phyloP scores from a whole-genome alignment of 257 asterid genomes.

The Solanum virginianum region DNA sequence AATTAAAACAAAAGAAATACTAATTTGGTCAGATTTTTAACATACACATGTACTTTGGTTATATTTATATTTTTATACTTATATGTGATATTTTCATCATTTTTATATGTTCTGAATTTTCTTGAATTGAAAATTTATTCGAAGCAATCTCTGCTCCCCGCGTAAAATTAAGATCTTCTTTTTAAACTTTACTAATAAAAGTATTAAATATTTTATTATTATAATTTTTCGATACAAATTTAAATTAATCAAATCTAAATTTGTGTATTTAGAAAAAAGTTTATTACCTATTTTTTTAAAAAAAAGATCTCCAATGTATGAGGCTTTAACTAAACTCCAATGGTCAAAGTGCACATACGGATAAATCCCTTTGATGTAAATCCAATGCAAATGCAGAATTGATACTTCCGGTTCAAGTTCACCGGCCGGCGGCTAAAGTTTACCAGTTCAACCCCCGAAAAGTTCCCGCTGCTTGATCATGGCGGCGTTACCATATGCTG shows the following conservation, averaged over 20 bases:
- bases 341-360: background rate
- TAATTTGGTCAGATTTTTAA: no score
- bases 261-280: background rate
- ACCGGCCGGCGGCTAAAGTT: background rate
- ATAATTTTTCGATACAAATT: background rate
- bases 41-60: no score
- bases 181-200: no score
- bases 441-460: background rate
- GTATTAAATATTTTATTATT: background rate
- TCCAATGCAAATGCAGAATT: background rate
- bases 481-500: constrained; percentile 44
- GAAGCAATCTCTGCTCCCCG: no score
- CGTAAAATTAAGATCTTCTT: no score
- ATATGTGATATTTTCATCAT: no score
- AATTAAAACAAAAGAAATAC: no score
- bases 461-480: background rate
- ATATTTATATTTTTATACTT: no score
- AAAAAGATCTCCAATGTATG: background rate
- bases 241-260: background rate
- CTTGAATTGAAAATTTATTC: no score
- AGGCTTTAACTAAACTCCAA: background rate
- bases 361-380: background rate
- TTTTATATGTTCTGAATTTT: no score
- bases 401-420: background rate
- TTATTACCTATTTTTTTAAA: background rate